Percentiles rank a stretch among this genome's conserved stretches.
Evolutionary conservation across 306 rosid species (phyloP).

Genomic region (barrel medic (Medicago truncatula)): DNA sequence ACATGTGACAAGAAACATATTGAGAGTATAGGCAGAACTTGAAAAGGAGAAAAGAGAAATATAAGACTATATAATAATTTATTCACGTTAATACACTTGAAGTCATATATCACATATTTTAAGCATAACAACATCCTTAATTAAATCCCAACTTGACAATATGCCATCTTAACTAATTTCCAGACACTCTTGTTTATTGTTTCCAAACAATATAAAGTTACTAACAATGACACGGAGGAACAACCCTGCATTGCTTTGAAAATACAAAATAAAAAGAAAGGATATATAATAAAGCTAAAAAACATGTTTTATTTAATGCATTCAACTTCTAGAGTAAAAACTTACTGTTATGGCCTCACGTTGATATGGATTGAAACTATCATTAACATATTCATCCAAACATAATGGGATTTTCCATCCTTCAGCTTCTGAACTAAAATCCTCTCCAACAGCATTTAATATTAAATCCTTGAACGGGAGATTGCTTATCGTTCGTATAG

Average conservation of each 20-base stretch:
- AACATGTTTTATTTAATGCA: constrained; percentile 19
- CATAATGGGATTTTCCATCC: constrained; percentile 81
- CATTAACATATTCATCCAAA: constrained; percentile 69
- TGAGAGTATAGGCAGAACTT: constrained; percentile 21
- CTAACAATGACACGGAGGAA: constrained; percentile 1
- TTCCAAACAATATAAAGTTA: constrained; percentile 25
- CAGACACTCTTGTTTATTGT: constrained; percentile 13
- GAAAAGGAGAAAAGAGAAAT: constrained; percentile 3
- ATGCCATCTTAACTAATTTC: constrained; percentile 12
- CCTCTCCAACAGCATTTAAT: constrained; percentile 60
- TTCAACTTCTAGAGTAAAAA: constrained; percentile 21
- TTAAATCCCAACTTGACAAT: constrained; percentile 26
- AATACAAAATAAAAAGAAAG: not conserved
- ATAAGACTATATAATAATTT: constrained; percentile 10
- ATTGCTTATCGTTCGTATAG: constrained; percentile 63
- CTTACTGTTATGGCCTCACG: constrained; percentile 84
- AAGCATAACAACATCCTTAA: constrained; percentile 17
- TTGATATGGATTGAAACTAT: constrained; percentile 76
- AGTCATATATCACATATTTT: constrained; percentile 20
- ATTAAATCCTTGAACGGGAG: constrained; percentile 90
- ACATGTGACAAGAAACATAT: constrained; percentile 17
- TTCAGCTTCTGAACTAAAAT: constrained; percentile 51
- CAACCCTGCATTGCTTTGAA: not conserved
- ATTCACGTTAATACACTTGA: not conserved
- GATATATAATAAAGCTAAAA: constrained; percentile 5